A percentile compares a stretch with the other conserved stretches of the same genome.
These are phyloP conservation scores for Dioscorea cayenensis DNA, from an alignment of 116 monocot genomes.

Conservation along the genomic window DNA sequence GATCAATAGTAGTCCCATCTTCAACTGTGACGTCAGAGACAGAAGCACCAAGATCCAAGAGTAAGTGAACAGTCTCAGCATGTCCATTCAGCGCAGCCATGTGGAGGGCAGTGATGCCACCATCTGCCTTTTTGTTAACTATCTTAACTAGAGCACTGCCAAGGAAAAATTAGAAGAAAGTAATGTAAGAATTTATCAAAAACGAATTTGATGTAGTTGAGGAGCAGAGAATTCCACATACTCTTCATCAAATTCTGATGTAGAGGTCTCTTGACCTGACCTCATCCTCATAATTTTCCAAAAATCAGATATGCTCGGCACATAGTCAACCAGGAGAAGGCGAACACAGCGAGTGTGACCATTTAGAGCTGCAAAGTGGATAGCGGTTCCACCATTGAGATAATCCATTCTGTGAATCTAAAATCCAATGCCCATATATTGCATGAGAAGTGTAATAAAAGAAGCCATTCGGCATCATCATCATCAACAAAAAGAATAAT, in stretches of 20 bases:
- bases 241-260: conserved; percentile 57
- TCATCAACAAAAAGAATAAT: background rate
- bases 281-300: conserved; percentile 38
- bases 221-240: conserved; percentile 17
- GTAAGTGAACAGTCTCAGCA: conserved; percentile 64
- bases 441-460: background rate
- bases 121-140: conserved; percentile 79
- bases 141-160: conserved; percentile 49
- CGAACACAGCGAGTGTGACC: conserved; percentile 92
- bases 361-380: conserved; percentile 92
- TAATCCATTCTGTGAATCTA: conserved; percentile 95
- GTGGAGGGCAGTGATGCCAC: conserved; percentile 92
- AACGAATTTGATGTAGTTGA: background rate
- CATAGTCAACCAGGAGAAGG: conserved; percentile 73
- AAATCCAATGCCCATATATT: conserved; percentile 3
- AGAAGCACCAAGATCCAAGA: conserved; percentile 85
- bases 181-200: background rate
- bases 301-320: conserved; percentile 72
- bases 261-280: conserved; percentile 21
- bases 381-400: conserved; percentile 83
- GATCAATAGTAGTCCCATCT: conserved; percentile 90
- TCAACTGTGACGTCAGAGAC: conserved; percentile 68
- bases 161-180: conserved; percentile 9
- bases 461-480: background rate
- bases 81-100: conserved; percentile 95